These are phyloP conservation scores for Sphagnum contortum DNA, from an alignment of 225 moss, liverwort and hornwort genomes.

Conservation along the genomic window DNA sequence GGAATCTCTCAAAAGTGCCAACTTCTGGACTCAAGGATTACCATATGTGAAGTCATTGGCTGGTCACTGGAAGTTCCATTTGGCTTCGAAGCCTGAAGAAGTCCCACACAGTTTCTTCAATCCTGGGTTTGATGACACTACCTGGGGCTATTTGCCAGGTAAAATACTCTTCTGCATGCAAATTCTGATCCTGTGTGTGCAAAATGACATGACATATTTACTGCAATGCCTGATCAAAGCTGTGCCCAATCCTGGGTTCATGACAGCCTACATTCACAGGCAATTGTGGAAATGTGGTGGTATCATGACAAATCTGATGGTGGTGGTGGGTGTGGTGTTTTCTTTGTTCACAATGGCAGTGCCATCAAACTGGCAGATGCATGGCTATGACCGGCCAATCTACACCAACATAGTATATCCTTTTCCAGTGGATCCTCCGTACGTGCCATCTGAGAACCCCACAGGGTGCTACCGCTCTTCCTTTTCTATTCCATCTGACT, in stretches of 20 bases:
- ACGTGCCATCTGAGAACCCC: constrained; percentile 80
- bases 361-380: constrained; percentile 96
- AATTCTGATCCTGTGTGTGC: background rate
- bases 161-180: background rate
- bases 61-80: constrained; percentile 77
- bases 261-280: too few species aligned
- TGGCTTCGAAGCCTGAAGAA: constrained; percentile 66
- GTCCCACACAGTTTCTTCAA: constrained; percentile 55
- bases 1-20: constrained; percentile 54
- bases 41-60: constrained; percentile 61
- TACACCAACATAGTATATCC: constrained; percentile 96
- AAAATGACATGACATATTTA: background rate
- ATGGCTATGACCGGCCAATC: constrained; percentile 86
- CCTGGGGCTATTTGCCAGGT: constrained; percentile 84
- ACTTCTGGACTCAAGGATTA: constrained; percentile 61
- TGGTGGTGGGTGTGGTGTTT: background rate
- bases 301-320: too few species aligned
- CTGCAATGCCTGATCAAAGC: too few species aligned
- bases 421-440: constrained; percentile 78
- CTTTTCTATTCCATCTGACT: constrained; percentile 58
- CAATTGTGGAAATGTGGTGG: too few species aligned
- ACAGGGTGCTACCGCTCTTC: constrained; percentile 84
- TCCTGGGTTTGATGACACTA: constrained; percentile 50
- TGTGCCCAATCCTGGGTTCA: too few species aligned
- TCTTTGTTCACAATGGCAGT: constrained; percentile 47